A percentile compares a stretch with the other conserved stretches of the same genome.
Conservation (phyloP, 2,329 filamentous ascomycete genomes). For the Penicillium sp. region DNA sequence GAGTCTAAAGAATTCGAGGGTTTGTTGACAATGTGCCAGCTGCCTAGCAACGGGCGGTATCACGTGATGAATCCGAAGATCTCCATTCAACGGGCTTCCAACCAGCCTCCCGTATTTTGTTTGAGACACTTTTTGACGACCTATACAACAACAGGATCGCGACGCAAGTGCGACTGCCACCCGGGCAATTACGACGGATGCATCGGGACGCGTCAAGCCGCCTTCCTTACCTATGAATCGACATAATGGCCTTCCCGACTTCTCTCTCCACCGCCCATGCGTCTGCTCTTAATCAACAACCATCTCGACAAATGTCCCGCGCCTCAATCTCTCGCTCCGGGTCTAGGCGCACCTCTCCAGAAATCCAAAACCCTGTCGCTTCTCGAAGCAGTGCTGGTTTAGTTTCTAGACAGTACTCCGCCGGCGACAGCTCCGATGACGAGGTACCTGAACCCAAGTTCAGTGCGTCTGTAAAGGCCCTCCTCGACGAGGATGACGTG, state of each 20-base stretch:
- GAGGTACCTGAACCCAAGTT: conserved; percentile 91
- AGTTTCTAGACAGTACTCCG: conserved; percentile 40
- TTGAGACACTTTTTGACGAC: conserved; percentile 17
- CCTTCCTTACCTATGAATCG: conserved; percentile 22
- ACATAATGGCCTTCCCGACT: conserved; percentile 43
- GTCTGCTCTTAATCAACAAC: conserved; percentile 40
- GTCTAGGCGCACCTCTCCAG: conserved; percentile 40
- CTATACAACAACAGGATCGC: conserved; percentile 15
- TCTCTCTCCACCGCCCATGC: conserved; percentile 43
- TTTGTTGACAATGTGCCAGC: not conserved
- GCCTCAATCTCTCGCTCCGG: conserved; percentile 40
- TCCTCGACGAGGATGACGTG: conserved; percentile 64
- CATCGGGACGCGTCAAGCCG: conserved; percentile 26
- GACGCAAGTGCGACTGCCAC: conserved; percentile 14
- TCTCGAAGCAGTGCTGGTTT: conserved; percentile 27
- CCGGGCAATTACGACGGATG: conserved; percentile 19
- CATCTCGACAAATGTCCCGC: conserved; percentile 44
- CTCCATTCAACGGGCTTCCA: not conserved
- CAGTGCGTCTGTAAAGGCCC: conserved; percentile 86
- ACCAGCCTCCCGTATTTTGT: conserved; percentile 26
- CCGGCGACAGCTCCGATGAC: conserved; percentile 90
- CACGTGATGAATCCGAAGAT: conserved; percentile 9
- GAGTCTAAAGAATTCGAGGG: not conserved
- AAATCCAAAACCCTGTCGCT: conserved; percentile 25
- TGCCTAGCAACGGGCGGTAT: conserved; percentile 7